Base-by-base conservation (phyloP, 2,329 filamentous ascomycete species). In the Fusarium coffeatum region DNA sequence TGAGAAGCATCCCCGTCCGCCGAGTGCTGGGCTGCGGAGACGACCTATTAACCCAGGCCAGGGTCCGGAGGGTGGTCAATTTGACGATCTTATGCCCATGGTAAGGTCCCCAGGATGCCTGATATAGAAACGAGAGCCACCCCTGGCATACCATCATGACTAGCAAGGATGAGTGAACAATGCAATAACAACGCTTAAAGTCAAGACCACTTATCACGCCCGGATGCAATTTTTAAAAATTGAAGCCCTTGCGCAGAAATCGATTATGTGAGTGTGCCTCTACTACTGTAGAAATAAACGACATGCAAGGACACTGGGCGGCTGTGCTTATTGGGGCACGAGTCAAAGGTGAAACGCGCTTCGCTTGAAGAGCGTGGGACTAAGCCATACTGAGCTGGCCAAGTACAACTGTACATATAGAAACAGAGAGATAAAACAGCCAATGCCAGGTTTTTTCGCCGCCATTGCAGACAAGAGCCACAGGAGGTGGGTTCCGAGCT, bases 71-170 rank as follows among this genome's bases (percentile, higher is more conserved):
- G 80, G 82, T 81, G 83, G 84, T 86, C 86, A 87, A 87, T 85
- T 86, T 85, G 85, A 81, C 79, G 82, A 85, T 86, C 83, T 87
- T 86, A 87, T 86, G 84, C 83, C 61, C 43, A 66, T 66, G 49
- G 62, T 82, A 84, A 84, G 81, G 80, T 77, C 76, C 78, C 66
- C 55, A 69, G 77, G 78, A 79, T 83, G 78, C 83, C 81, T 79
- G 81, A 84, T 85, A 84, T 85, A 84, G 83, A 84, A 85, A 82
- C 80, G 80, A 79, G 55, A 65, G 63, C 59, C 71, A 71, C 72
- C 77, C 80, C 77, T 76, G 66, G 51, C 67, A 71, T 71, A 37
- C 64, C 59, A 64, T 69, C 63, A 72, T 66, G 54, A 66, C 60
- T 68, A 59, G 60, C 72, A 67, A 70, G 73, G 72, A 64, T 73